Evolutionary conservation across 2,329 filamentous ascomycete genomes (phyloP).

Genomic region (Aplosporella prunicola): DNA sequence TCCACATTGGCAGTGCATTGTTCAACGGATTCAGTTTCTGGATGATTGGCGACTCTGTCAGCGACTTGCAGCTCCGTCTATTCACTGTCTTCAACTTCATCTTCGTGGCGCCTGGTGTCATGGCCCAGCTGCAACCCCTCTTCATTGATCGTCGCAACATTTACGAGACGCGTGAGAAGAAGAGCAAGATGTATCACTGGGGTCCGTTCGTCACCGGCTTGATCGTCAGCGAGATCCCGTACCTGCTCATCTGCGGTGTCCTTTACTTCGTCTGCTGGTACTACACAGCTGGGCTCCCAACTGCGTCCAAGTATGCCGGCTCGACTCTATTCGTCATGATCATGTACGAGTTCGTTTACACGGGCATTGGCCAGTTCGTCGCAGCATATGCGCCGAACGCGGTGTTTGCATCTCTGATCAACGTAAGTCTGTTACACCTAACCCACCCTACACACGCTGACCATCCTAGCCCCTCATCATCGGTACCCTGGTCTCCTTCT

Average conservation of each 20-base stretch:
- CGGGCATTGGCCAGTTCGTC: conserved; percentile 48
- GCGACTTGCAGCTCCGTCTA: conserved; percentile 14
- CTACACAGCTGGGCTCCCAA: conserved; percentile 34
- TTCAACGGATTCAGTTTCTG: conserved; percentile 12
- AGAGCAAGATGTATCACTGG: conserved; percentile 13
- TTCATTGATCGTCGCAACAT: conserved; percentile 34
- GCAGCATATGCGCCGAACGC: conserved; percentile 35
- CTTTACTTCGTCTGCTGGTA: conserved; percentile 37
- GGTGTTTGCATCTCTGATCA: conserved; percentile 37
- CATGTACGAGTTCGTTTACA: conserved; percentile 49
- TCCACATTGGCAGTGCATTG: conserved; percentile 32
- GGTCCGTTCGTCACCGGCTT: conserved; percentile 10
- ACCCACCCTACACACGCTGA: no score
- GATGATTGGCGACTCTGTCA: conserved; percentile 10
- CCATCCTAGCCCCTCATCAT: conserved; percentile 28
- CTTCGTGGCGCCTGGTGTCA: conserved; percentile 20
- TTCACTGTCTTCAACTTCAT: conserved; percentile 30
- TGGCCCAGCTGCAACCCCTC: conserved; percentile 32
- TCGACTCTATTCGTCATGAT: conserved; percentile 30
- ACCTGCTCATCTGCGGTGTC: conserved; percentile 36
- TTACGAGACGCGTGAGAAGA: conserved; percentile 11
- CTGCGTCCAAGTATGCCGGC: conserved; percentile 39
- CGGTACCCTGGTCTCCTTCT: conserved; percentile 23
- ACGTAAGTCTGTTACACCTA: no score
- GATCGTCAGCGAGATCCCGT: conserved; percentile 40